Conservation (phyloP, 768 basidiomycete genomes). For the Podaxis rugospora region DNA sequence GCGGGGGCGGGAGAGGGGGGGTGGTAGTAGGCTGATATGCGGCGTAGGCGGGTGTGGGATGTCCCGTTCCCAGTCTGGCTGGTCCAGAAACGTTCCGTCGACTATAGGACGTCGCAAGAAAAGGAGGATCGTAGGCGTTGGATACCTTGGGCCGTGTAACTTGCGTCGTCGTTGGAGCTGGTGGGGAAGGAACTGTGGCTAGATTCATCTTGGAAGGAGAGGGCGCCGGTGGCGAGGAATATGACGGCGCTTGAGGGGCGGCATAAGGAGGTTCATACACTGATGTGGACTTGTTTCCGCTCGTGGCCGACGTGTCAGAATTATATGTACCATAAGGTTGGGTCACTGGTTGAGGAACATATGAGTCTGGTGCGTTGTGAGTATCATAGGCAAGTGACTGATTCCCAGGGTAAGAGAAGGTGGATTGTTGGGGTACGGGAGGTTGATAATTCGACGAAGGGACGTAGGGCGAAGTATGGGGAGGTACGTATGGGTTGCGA, state of each 20-base stretch:
- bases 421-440: neutral
- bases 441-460: constrained; percentile 14
- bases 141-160: constrained; percentile 59
- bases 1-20: constrained; percentile 9
- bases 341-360: constrained; percentile 11
- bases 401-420: neutral
- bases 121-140: constrained; percentile 78
- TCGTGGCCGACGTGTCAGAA: constrained; percentile 6
- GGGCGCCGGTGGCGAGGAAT: constrained; percentile 21
- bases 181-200: constrained; percentile 11
- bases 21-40: constrained; percentile 16
- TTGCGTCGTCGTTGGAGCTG: constrained; percentile 29
- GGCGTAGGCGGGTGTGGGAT: constrained; percentile 15
- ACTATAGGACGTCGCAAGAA: constrained; percentile 37
- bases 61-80: neutral
- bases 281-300: neutral
- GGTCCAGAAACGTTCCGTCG: constrained; percentile 15
- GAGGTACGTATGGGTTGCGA: constrained; percentile 32
- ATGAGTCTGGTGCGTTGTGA: constrained; percentile 14
- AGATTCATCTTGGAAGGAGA: constrained; percentile 12
- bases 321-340: neutral
- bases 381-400: constrained; percentile 2
- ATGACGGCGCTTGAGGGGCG: constrained; percentile 20
- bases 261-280: neutral
- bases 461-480: constrained; percentile 15